phyloP scores from a whole-genome alignment of 2,329 filamentous ascomycete genomes.

The Colletotrichum incanum region DNA sequence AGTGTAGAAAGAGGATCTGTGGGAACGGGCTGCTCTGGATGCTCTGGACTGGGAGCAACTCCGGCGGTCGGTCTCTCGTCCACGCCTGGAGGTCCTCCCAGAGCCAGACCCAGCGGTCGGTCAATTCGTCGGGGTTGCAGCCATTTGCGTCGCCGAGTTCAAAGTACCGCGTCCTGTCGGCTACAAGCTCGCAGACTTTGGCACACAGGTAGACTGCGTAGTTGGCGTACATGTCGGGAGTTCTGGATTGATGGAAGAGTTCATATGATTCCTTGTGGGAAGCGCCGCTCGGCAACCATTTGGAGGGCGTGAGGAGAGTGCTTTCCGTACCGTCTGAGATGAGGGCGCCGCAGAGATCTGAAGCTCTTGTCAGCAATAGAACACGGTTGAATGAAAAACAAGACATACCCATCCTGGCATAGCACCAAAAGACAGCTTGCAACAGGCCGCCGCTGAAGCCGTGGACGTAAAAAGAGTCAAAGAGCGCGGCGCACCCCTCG shows the following conservation, averaged over 20 bases:
- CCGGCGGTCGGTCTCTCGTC: slow-evolving; percentile 61
- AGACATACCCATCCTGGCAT: slow-evolving; percentile 67
- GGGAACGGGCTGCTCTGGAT: slow-evolving; percentile 64
- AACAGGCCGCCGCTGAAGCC: slow-evolving; percentile 67
- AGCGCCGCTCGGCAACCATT: slow-evolving; percentile 63
- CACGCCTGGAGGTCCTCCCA: slow-evolving; percentile 68
- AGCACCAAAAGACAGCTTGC: slow-evolving; percentile 73
- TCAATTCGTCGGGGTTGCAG: slow-evolving; percentile 58
- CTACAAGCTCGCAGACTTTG: slow-evolving; percentile 65
- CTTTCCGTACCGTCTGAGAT: slow-evolving; percentile 68
- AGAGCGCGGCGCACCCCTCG: slow-evolving; percentile 71
- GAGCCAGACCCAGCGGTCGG: slow-evolving; percentile 61
- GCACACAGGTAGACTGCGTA: slow-evolving; percentile 72
- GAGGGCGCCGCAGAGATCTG: slow-evolving; percentile 69
- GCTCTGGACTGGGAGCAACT: slow-evolving; percentile 62
- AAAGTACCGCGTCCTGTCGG: slow-evolving; percentile 62
- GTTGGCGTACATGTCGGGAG: slow-evolving; percentile 71
- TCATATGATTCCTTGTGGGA: slow-evolving; percentile 54
- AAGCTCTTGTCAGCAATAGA: slow-evolving; percentile 6
- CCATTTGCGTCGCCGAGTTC: slow-evolving; percentile 64
- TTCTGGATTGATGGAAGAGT: slow-evolving; percentile 51
- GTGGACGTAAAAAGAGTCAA: slow-evolving; percentile 67
- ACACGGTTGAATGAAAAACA: not conserved
- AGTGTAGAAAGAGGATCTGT: slow-evolving; percentile 67
- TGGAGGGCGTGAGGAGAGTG: slow-evolving; percentile 65